Evolutionary conservation across 345 rosid genomes (phyloP).

Genomic region (Fremontodendron californicum): DNA sequence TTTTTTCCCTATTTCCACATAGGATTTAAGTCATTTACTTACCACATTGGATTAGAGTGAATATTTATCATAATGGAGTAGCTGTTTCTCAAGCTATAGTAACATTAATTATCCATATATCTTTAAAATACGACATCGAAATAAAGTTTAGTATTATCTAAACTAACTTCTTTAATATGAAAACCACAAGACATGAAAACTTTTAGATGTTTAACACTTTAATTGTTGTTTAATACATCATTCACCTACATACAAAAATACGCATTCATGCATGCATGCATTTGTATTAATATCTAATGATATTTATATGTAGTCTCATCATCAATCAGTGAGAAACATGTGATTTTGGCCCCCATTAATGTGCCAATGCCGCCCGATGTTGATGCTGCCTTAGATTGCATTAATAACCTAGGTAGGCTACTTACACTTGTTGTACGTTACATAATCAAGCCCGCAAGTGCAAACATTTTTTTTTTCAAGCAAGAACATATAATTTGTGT

Average conservation of each 20-base stretch:
- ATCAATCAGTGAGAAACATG: background rate
- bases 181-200: background rate
- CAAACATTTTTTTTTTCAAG: background rate
- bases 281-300: background rate
- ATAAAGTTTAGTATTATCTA: background rate
- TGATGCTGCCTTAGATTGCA: background rate
- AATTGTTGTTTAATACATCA: background rate
- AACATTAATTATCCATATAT: too few relatives aligned
- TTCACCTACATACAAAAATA: background rate
- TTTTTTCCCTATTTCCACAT: too few relatives aligned
- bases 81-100: background rate
- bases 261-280: background rate
- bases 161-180: background rate
- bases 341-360: background rate
- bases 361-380: background rate
- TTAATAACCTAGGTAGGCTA: background rate
- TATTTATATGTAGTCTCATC: background rate
- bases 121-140: background rate
- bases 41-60: background rate
- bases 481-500: too few relatives aligned
- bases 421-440: too few relatives aligned
- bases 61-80: background rate
- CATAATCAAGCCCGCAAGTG: too few relatives aligned
- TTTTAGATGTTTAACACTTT: background rate
- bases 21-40: background rate